phyloP scores from a whole-genome alignment of 306 rosid genomes.

The Quercus alba region DNA sequence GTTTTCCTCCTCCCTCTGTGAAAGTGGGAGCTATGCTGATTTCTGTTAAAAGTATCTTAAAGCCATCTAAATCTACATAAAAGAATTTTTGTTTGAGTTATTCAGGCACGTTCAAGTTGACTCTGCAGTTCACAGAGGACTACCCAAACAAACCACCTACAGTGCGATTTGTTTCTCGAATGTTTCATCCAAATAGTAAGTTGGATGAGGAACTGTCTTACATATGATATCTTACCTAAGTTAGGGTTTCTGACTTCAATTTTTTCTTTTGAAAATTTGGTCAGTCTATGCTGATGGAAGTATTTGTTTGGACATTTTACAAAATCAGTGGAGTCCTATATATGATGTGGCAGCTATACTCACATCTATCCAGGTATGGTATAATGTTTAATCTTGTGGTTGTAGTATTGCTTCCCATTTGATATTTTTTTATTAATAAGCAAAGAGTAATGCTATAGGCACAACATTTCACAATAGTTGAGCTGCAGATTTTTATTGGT shows the following conservation, averaged over 20 bases:
- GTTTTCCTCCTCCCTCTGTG: not conserved
- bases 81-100: conserved; percentile 26
- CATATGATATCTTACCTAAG: not conserved
- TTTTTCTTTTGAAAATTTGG: conserved; percentile 7
- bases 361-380: conserved; percentile 56
- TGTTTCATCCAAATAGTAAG: conserved; percentile 97
- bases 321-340: conserved; percentile 68
- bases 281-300: conserved; percentile 68
- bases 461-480: no score
- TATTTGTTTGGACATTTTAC: conserved; percentile 57
- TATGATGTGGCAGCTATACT: conserved; percentile 66
- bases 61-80: conserved; percentile 18
- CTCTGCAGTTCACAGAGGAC: conserved; percentile 83
- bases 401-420: conserved; percentile 8
- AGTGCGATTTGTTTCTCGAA: conserved; percentile 85
- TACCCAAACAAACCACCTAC: conserved; percentile 94
- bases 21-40: not conserved
- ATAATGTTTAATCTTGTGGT: not conserved
- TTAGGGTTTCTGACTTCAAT: conserved; percentile 5
- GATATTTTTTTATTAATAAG: not conserved
- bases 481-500: no score
- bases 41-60: conserved; percentile 11
- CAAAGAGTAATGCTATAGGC: not conserved
- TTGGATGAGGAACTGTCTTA: conserved; percentile 5
- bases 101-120: conserved; percentile 87